phyloP scores from a whole-genome alignment of 2,329 filamentous ascomycete genomes.

The Verticillium isaacii region DNA sequence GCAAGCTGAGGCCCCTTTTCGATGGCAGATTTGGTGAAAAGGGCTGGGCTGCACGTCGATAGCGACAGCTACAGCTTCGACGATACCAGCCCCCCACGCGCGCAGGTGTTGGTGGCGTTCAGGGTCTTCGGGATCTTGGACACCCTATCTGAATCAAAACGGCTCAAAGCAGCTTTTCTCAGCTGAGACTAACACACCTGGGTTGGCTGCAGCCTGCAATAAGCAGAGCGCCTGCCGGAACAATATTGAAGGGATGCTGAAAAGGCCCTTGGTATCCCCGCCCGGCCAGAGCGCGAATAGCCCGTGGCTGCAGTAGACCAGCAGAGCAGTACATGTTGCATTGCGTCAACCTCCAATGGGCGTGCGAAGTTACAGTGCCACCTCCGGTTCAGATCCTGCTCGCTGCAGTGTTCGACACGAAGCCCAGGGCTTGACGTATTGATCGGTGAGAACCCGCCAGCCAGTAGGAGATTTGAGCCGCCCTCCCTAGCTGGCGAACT shows the following conservation, averaged over 20 bases:
- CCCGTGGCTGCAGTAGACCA: not conserved
- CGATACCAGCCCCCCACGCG: not conserved
- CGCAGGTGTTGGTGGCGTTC: not conserved
- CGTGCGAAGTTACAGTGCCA: not conserved
- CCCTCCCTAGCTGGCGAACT: not conserved
- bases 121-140: conserved; percentile 1
- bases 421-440: not conserved
- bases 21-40: too few relatives aligned
- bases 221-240: not conserved
- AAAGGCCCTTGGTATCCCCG: not conserved
- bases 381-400: not conserved
- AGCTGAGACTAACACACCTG: not conserved
- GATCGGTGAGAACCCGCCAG: not conserved
- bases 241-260: not conserved
- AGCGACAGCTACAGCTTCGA: not conserved
- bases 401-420: not conserved
- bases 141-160: not conserved
- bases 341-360: not conserved
- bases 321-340: not conserved
- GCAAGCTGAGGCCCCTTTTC: too few relatives aligned
- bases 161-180: not conserved
- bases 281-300: too few relatives aligned
- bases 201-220: not conserved
- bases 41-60: not conserved
- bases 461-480: not conserved